These are phyloP conservation scores for Spathaspora hagerdaliae DNA, from an alignment of 805 yeast genomes.

Conservation along the genomic window DNA sequence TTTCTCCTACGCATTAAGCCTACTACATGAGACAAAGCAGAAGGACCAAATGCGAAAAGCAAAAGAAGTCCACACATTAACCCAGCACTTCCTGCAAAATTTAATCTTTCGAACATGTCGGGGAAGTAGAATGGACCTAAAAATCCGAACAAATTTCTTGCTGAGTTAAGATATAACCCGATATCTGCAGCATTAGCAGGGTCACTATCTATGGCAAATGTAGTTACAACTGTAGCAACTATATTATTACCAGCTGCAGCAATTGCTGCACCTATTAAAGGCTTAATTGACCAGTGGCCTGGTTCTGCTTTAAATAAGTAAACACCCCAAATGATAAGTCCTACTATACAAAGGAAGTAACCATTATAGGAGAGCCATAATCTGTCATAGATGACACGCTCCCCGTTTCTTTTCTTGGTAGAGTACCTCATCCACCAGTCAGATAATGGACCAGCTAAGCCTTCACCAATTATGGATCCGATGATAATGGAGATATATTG, in stretches of 20 bases:
- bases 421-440: constrained; percentile 19
- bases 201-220: constrained; percentile 16
- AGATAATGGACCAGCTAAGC: constrained; percentile 16
- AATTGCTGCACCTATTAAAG: constrained; percentile 17
- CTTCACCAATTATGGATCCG: constrained; percentile 19
- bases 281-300: constrained; percentile 15
- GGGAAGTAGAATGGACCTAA: constrained; percentile 25
- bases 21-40: background rate
- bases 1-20: background rate
- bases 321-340: constrained; percentile 19
- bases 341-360: constrained; percentile 12
- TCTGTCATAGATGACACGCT: constrained; percentile 8
- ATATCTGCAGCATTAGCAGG: constrained; percentile 13
- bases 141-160: constrained; percentile 18
- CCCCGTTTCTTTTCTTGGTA: constrained; percentile 1
- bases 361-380: constrained; percentile 19
- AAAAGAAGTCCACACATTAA: constrained; percentile 6
- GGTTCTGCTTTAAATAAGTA: constrained; percentile 9
- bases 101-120: constrained; percentile 15
- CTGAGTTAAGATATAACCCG: constrained; percentile 15
- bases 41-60: constrained; percentile 2
- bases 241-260: constrained; percentile 20
- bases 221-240: constrained; percentile 16
- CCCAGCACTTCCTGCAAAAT: constrained; percentile 5
- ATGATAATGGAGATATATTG: constrained; percentile 17